Percentiles rank a stretch among this genome's conserved stretches.
These are phyloP conservation scores for Myrica gale DNA, from an alignment of 306 rosid genomes.

Conservation along the genomic window DNA sequence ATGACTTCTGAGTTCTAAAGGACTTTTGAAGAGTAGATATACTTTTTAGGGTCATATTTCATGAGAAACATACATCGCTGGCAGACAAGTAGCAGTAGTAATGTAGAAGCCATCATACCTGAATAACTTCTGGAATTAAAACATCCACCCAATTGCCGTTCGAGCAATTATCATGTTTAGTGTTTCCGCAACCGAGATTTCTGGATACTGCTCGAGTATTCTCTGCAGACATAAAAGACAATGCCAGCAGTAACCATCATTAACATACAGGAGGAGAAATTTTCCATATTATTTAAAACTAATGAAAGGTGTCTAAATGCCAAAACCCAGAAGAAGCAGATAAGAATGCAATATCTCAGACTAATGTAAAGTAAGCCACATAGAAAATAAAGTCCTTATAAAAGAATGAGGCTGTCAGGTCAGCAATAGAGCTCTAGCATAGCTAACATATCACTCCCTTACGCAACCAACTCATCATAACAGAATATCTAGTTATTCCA, in stretches of 20 bases:
- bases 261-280: background rate
- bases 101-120: slow-evolving; percentile 47
- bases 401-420: background rate
- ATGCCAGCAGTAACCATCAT: slow-evolving; percentile 14
- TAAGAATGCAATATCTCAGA: background rate
- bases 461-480: background rate
- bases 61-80: background rate
- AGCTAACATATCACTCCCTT: background rate
- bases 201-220: slow-evolving; percentile 83
- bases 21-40: background rate
- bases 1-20: background rate
- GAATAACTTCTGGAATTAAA: slow-evolving; percentile 86
- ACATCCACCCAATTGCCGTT: slow-evolving; percentile 66
- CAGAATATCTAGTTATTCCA: background rate
- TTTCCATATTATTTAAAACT: slow-evolving; percentile 23
- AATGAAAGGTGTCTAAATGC: background rate
- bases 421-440: slow-evolving; percentile 8
- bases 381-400: background rate
- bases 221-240: slow-evolving; percentile 50
- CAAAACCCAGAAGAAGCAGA: background rate
- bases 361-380: background rate
- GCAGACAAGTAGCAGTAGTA: slow-evolving; percentile 4
- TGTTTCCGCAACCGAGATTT: slow-evolving; percentile 82
- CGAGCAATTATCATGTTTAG: slow-evolving; percentile 32
- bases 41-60: background rate